Base-by-base conservation (phyloP, 805 yeast species). In the Hanseniaspora hatyaiensis region DNA sequence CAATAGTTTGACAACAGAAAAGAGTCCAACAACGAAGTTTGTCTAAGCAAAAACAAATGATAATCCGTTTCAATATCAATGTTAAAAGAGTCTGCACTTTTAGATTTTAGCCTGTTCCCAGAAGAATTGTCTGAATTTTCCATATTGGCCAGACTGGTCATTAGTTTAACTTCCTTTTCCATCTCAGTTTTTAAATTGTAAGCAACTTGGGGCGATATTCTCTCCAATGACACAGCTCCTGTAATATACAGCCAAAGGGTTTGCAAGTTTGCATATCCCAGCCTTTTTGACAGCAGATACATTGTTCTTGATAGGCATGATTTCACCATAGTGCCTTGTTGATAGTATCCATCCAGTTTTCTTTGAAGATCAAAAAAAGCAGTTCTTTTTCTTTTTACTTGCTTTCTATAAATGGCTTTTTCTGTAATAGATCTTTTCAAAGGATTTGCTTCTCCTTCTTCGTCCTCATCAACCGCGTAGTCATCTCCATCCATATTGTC, bases 21-120 rank as follows among this genome's bases (percentile, higher is more conserved):
- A 52, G 95, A 73, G 54, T 89, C 94, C 64, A 92, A 89, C 15
- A 92, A 66, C 9, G 94, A 82, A 85, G 97, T 88, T 61, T 89
- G 96, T 40, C 96, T 78, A 39, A 92, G 68, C 34, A 94, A 65
- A 59, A 88, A 92, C 38, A 92, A 66, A 51, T 86, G 78, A 62
- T 83, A 92, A 62, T 94, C 98, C 22, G 80, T 75, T 57, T 85
- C 95, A 15, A 85, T 67, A 20, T 72, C 70, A 23, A 92, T 64
- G 1, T 74, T 59, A 6, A 73, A 64, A 5, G 68, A 59, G 48
- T 67, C 71, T 1, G 73, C 68, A 5, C 65, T 65, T 52, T 58
- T 65, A 4, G 15, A 6, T 9, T 42, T 32, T 5, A 15, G 8
- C 3, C 24, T 32, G 15, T 22, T 36, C n/a, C n/a, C n/a, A n/a